Percentiles rank a stretch among this genome's conserved stretches.
phyloP scores from a whole-genome alignment of 2,329 filamentous ascomycete genomes.

The Fusarium coicis region DNA sequence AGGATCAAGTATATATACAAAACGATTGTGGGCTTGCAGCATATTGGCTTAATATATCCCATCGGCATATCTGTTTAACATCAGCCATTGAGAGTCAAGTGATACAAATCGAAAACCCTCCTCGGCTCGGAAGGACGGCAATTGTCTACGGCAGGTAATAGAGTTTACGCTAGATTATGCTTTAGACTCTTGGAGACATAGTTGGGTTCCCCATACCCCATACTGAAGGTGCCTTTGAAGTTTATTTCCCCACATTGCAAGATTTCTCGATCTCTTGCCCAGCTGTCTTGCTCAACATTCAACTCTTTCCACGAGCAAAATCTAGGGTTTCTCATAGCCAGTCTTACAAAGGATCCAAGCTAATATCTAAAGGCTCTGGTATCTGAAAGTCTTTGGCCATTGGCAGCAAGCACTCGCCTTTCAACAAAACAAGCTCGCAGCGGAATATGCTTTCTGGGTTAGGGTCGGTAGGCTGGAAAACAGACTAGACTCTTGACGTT shows the following conservation, averaged over 20 bases:
- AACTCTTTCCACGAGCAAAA: background rate
- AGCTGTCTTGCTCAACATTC: background rate
- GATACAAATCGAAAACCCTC: background rate
- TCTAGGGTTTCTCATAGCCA: fast-evolving
- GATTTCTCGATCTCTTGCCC: background rate
- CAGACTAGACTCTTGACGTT: background rate
- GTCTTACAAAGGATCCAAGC: too few species aligned
- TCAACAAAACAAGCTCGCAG: too few species aligned
- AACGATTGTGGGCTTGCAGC: too few species aligned
- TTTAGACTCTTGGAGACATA: background rate
- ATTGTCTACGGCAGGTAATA: background rate
- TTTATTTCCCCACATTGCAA: background rate
- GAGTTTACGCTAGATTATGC: background rate
- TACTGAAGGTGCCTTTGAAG: background rate
- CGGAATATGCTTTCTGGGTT: too few species aligned
- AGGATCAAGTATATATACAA: background rate
- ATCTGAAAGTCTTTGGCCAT: too few species aligned
- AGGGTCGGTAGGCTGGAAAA: background rate
- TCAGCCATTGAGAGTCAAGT: background rate
- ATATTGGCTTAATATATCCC: background rate
- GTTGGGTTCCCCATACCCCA: too few species aligned
- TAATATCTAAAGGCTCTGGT: too few species aligned
- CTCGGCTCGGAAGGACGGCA: background rate
- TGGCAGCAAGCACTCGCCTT: too few species aligned
- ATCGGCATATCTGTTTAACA: background rate